Conservation (phyloP, 805 yeast genomes). For the Nakazawaea ambrosiae region DNA sequence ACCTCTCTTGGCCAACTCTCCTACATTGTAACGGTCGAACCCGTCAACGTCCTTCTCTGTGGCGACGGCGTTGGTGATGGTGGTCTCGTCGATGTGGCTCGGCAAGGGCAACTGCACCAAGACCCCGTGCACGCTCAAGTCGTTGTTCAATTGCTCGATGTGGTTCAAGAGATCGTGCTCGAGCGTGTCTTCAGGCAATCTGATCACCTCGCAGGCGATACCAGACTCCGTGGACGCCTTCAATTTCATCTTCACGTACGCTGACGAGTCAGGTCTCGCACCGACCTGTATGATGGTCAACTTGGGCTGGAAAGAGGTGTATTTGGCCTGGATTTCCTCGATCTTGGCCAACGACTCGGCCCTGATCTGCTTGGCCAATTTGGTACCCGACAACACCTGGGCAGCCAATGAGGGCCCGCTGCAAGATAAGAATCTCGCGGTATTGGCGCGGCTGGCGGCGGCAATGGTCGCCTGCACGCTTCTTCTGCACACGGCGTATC, state of each 20-base stretch:
- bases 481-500: too few relatives aligned
- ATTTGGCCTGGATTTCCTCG: slow-evolving; percentile 29
- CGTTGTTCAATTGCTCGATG: slow-evolving; percentile 62
- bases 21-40: slow-evolving; percentile 80
- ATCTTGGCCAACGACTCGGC: slow-evolving; percentile 36
- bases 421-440: background rate
- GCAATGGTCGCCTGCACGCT: too few relatives aligned
- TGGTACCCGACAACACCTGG: slow-evolving; percentile 37
- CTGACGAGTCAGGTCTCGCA: slow-evolving; percentile 78
- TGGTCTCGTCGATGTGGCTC: slow-evolving; percentile 65
- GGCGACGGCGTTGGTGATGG: slow-evolving; percentile 73
- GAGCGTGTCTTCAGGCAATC: slow-evolving; percentile 53
- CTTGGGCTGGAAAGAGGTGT: slow-evolving; percentile 59
- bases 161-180: slow-evolving; percentile 54
- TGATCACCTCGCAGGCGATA: slow-evolving; percentile 58
- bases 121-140: slow-evolving; percentile 75
- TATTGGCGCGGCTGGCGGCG: too few relatives aligned
- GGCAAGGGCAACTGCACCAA: slow-evolving; percentile 91
- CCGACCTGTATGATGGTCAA: slow-evolving; percentile 89
- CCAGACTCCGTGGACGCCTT: slow-evolving; percentile 85
- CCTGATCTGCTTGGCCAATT: slow-evolving; percentile 37
- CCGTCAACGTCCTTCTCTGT: slow-evolving; percentile 93
- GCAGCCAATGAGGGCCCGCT: slow-evolving; percentile 16
- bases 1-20: slow-evolving; percentile 82
- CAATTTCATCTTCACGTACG: slow-evolving; percentile 86